Evolutionary conservation across 176 grass and related monocot genomes (phyloP).

Genomic region (Puccinellia tenuiflora): DNA sequence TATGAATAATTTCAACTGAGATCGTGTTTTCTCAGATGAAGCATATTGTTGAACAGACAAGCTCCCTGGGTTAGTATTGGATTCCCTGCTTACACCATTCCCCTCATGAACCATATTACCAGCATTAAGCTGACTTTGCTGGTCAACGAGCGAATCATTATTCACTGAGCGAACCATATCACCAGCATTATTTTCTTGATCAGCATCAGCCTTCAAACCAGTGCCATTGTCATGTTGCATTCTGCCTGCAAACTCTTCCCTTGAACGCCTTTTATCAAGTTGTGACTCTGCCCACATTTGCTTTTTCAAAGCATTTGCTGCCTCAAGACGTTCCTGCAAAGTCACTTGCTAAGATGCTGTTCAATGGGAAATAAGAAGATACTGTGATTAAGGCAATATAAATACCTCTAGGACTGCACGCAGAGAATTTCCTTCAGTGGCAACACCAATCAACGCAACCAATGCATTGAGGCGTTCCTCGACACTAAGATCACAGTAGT

Average conservation of each 20-base stretch:
- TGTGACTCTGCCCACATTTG: slow-evolving; percentile 99
- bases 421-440: slow-evolving; percentile 82
- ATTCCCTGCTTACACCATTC: slow-evolving; percentile 47
- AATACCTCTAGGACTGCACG: slow-evolving; percentile 47
- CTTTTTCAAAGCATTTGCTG: slow-evolving; percentile 89
- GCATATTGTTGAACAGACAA: slow-evolving; percentile 67
- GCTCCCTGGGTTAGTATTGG: slow-evolving; percentile 35
- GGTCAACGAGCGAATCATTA: slow-evolving; percentile 37
- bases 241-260: slow-evolving; percentile 65
- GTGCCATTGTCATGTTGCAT: slow-evolving; percentile 39
- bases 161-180: slow-evolving; percentile 30
- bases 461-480: slow-evolving; percentile 82
- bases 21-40: slow-evolving; percentile 75
- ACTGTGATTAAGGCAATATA: not conserved
- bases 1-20: slow-evolving; percentile 81
- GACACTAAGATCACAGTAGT: slow-evolving; percentile 89
- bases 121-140: slow-evolving; percentile 36
- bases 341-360: slow-evolving; percentile 6
- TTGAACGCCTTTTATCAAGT: slow-evolving; percentile 82
- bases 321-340: slow-evolving; percentile 87
- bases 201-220: slow-evolving; percentile 31
- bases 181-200: slow-evolving; percentile 43
- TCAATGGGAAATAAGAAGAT: slow-evolving; percentile 15
- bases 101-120: slow-evolving; percentile 31
- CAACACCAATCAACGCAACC: slow-evolving; percentile 73